Base-by-base conservation (phyloP, 495 filamentous ascomycete species). In the Poronia punctata region DNA sequence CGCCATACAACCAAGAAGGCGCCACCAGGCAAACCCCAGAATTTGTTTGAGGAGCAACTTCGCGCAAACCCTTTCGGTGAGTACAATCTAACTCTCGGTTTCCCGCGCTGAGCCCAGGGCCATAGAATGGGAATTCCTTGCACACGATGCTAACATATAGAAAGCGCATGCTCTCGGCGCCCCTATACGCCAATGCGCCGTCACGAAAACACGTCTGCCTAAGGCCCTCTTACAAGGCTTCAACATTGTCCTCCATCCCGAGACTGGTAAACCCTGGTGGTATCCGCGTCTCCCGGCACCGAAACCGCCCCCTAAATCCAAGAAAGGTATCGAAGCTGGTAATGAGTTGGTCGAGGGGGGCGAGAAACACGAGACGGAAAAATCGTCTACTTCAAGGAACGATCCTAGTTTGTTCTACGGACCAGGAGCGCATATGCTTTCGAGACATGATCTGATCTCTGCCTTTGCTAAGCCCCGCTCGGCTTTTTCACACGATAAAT, bases 131-230 rank as follows among this genome's bases (percentile, higher is more conserved):
- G n/a, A n/a, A n/a, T n/a, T n/a, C n/a, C n/a, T n/a, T n/a, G n/a
- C n/a, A n/a, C n/a, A n/a, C n/a, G n/a, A n/a, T n/a, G 29, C 16
- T 18, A 33, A 10, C 31, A 19, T 33, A 18, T 16, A 14, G 38
- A 61, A 47, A 72, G 70, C 76, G 12, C 65, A 67, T 14, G 79
- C 82, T 8, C 72, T 95, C 5, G 83, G 81, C 11, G 78, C 75
- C 0, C 78, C 80, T 0, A 26, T 76, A 11, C 78, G 88, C 21
- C 53, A 58, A 45, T 93, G 86, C 56, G 23, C 59, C 2, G 26
- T 77, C n/a, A 83, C 84, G 6, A 54, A 52, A 0, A 50, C 55
- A 1, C 51, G 70, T 2, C 50, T 90, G 1, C 88, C 88, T 0
- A 63, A 46, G 3, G 75, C 65, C 40, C 76, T 94, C 38, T 62